Base-by-base conservation (phyloP, 495 filamentous ascomycete species). In the Lophiostoma macrostomum region DNA sequence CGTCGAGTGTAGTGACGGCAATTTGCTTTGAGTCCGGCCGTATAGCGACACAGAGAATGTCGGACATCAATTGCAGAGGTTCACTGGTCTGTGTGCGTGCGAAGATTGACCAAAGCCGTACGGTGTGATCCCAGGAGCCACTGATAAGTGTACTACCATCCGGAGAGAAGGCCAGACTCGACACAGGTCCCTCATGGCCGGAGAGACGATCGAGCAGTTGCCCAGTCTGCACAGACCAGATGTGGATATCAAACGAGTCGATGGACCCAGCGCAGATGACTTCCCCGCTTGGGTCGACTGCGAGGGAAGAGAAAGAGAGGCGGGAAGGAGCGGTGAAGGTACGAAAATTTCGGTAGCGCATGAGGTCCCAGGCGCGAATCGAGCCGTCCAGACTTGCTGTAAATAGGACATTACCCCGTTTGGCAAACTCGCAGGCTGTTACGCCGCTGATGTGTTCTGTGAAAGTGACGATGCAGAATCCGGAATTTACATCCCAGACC, bases 181-280 rank as follows among this genome's bases (percentile, higher is more conserved):
- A 87, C 13, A 98, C 83, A 10, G 94, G 93, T 0, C 91, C 93
- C 69, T 97, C 93, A 60, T 98, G 93, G 7, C 94, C 93, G 7
- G 90, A 77, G 12, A 98, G 77, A 52, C 85, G 84, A 63, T 98
- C 93, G 4, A 98, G 80, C 37, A 97, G 75, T 67, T 98, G 93
- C 8, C 93, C 93, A 3, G 93, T 98, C 67, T 98, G 94, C 14
- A 98, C 93, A 29, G 89, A 95, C 93, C 93, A 98, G 34, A 96
- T 84, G 64, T 97, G 90, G 37, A 98, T 88, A 68, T 97, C 90
- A 58, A 97, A 97, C 18, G 88, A 94, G 67, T 96, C 93, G 11
- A 94, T 76, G 23, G 90, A 96, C 1, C 94, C 93, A 7, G 93
- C 93, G 59, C 91, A 96, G 28, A 98, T 83, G 7, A 98, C 84